Evolutionary conservation across 805 yeast genomes (phyloP), one percentile per base, ranked within the genome.

Genomic region (Debaryomyces maramus): DNA sequence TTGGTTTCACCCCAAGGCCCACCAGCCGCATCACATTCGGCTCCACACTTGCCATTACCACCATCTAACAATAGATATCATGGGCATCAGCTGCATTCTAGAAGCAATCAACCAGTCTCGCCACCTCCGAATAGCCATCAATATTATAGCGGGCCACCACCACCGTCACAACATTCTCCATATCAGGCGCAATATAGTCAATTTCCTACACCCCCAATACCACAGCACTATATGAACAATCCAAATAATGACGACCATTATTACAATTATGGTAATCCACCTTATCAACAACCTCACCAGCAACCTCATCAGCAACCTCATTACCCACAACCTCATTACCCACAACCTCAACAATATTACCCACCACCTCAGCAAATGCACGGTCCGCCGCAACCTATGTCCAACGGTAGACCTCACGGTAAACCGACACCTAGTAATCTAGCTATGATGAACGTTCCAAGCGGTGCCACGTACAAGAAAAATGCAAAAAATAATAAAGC

Each of bases 401-500:
- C 38, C 38, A 9, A 9, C 7, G 28, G 7, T 7, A 24, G 28
- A 24, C 28, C 28, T 4, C 13, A 24, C 13, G 30, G 41, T 6
- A 55, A 53, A 32, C 63, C 67, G 18, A 53, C 68, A 6, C 52
- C 67, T 13, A 68, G 76, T 38, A 75, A 70, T 44, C 44, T 62
- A 34, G 65, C 80, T 3, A 61, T 78, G 53, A 64, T 60, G 48
- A 60, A 63, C 26, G 65, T 77, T 63, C 85, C 85, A 4, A 48
- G 70, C 5, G 65, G 72, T 4, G 62, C 53, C 16, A 60, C 53
- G 38, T 43, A 30, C 38, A 51, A 61, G 38, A 71, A 72, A 53
- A 78, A 68, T 52, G 58, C 63, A 37, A 63, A 56, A 17, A 60
- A 67, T 24, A 77, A 77, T 49, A 79, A 81, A 51, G 82, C 78